Evolutionary conservation across 2,329 filamentous ascomycete species (phyloP).

Genomic region (Onygenales sp.): DNA sequence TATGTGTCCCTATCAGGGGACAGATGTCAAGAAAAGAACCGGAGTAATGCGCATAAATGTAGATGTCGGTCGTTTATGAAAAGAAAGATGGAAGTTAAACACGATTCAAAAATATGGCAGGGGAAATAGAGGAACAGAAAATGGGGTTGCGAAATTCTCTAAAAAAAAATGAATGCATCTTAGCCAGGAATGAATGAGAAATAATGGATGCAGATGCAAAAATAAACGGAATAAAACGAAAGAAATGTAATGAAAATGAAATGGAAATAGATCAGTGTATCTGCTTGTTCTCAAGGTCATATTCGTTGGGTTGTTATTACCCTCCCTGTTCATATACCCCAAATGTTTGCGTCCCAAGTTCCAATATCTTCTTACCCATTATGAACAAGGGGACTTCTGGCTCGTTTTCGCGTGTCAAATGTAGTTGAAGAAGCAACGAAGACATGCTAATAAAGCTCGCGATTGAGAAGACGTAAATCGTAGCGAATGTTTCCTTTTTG

Average conservation of each 20-base stretch:
- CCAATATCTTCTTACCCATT: constrained; percentile 35
- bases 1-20: too few relatives aligned
- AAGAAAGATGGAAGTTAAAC: too few relatives aligned
- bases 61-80: too few relatives aligned
- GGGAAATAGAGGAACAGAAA: too few relatives aligned
- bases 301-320: not conserved
- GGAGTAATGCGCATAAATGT: too few relatives aligned
- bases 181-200: not conserved
- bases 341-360: constrained; percentile 22
- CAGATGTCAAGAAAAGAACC: too few relatives aligned
- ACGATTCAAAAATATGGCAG: too few relatives aligned
- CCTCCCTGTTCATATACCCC: not conserved
- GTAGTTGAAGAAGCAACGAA: constrained; percentile 56
- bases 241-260: not conserved
- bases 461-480: constrained; percentile 67
- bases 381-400: constrained; percentile 50
- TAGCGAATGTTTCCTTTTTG: constrained; percentile 66
- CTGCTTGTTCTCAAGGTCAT: not conserved
- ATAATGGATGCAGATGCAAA: not conserved
- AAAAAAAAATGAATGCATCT: too few relatives aligned
- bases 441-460: constrained; percentile 70
- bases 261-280: not conserved
- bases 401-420: constrained; percentile 53
- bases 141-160: too few relatives aligned
- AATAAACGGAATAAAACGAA: not conserved